These are phyloP conservation scores for Chlorella variabilis DNA, from an alignment of 163 green algal species.

Conservation along the genomic window DNA sequence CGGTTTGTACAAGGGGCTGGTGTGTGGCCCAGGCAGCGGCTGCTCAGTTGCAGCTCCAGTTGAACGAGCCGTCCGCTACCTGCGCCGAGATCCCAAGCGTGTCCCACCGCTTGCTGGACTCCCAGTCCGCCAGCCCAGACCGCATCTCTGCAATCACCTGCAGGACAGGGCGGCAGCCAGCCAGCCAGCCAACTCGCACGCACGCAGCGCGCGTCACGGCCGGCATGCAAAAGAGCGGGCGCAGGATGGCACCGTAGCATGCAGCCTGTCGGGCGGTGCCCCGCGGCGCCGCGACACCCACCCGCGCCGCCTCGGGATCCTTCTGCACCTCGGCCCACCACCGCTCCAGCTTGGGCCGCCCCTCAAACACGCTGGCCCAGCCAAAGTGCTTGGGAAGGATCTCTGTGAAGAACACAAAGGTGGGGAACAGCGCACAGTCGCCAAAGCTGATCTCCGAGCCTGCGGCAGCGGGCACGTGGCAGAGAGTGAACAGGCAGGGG, in stretches of 20 bases:
- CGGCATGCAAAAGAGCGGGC: too few species aligned
- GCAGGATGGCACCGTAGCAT: too few species aligned
- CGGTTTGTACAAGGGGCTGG: too few species aligned
- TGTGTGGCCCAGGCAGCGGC: too few species aligned
- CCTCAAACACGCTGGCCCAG: slow-evolving; percentile 70
- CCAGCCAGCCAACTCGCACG: too few species aligned
- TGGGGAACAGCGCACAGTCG: slow-evolving; percentile 74
- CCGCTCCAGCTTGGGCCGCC: slow-evolving; percentile 66
- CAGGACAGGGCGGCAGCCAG: too few species aligned
- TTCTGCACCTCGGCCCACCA: slow-evolving; percentile 67
- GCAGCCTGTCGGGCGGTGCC: too few species aligned
- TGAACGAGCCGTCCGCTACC: slow-evolving; percentile 26
- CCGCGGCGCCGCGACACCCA: background rate
- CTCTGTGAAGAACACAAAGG: slow-evolving; percentile 70
- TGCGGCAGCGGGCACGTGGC: too few species aligned
- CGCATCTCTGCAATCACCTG: slow-evolving; percentile 45
- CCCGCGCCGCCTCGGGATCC: slow-evolving; percentile 30
- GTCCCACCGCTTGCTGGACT: slow-evolving; percentile 46
- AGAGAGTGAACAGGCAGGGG: too few species aligned
- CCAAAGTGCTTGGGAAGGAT: slow-evolving; percentile 73
- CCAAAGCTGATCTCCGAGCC: slow-evolving; percentile 53
- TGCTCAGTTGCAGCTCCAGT: slow-evolving; percentile 18
- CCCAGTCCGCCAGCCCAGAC: slow-evolving; percentile 38
- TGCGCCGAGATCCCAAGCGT: slow-evolving; percentile 41
- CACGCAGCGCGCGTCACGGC: too few species aligned